These are phyloP conservation scores for Lactarius sanguifluus DNA, from an alignment of 768 basidiomycete genomes.

Conservation along the genomic window DNA sequence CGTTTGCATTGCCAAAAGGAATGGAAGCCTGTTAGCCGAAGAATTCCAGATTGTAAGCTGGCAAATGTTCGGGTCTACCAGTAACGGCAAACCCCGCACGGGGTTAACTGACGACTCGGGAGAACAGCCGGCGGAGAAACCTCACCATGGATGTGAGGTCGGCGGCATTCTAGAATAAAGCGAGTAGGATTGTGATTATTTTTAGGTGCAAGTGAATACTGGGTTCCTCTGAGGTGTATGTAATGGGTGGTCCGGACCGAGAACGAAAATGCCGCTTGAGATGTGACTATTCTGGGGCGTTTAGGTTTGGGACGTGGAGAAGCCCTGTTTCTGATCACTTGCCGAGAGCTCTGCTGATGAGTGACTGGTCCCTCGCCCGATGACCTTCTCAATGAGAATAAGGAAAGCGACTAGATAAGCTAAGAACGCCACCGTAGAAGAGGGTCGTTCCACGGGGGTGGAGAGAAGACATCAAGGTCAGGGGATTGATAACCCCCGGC, in stretches of 20 bases:
- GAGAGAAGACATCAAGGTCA: not conserved
- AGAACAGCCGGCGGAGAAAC: not conserved
- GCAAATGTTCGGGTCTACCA: not conserved
- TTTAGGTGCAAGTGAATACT: not conserved
- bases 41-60: not conserved
- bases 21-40: not conserved
- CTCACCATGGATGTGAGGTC: not conserved
- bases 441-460: not conserved
- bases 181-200: not conserved
- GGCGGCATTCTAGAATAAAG: not conserved
- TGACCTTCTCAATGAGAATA: not conserved
- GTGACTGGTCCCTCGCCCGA: not conserved
- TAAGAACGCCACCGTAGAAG: not conserved
- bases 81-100: not conserved
- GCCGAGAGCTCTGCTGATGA: not conserved
- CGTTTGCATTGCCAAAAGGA: constrained; percentile 6
- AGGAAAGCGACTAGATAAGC: not conserved
- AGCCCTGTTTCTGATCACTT: not conserved
- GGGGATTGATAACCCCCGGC: constrained; percentile 1
- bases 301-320: not conserved
- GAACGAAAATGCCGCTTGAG: not conserved
- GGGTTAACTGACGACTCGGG: not conserved
- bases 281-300: not conserved
- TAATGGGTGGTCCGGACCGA: not conserved
- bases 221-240: not conserved